Base-by-base conservation (phyloP, 148 eudicot species). In the Rhododendron williamsianum region DNA sequence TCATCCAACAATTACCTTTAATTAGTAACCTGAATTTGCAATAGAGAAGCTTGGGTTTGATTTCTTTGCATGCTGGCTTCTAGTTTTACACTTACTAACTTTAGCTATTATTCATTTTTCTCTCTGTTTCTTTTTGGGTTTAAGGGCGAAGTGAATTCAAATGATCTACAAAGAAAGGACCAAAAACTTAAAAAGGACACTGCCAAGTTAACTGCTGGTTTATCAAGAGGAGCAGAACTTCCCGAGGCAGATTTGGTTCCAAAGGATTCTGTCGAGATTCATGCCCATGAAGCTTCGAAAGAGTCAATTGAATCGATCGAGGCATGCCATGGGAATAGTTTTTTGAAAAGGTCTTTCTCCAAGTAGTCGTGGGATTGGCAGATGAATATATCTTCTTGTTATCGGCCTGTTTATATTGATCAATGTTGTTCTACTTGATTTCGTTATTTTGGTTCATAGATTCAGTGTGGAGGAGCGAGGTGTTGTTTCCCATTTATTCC, bases 401-500 rank as follows among this genome's bases (percentile, higher is more conserved):
- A 25, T 21, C 7, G 19, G 69, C 54, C 41, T 3, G 58, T 85
- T 87, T 81, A 81, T 73, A 82, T 52, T 85, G 60, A 73, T 81
- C 45, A 38, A 11, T 80, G 23, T 21, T 72, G 6, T 10, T 83
- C 76, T 58, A 9, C 69, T 83, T 48, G 16, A 63, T 35, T 21
- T 83, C 51, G 67, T 71, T 69, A 7, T 78, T 23, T 48, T 85
- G 82, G 77, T 83, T 83, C 74, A 76, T 89, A 96, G 99, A 87
- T 96, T 96, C 77, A 84, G 81, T 81, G 84, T 87, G 71, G 97
- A 94, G 80, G 94, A 93, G 69, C 93, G 99, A 89, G 94, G 91
- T 84, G 85, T 89, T 86, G 94, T 96, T 84, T 93, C 99, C 84
- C 95, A 93, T 85, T 73, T 95, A 85, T 96, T 96, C 84, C 98